A percentile compares a stretch with the other conserved stretches of the same genome.
Evolutionary conservation across 2,329 filamentous ascomycete genomes (phyloP).

Genomic region (Monosporascus cannonballus): DNA sequence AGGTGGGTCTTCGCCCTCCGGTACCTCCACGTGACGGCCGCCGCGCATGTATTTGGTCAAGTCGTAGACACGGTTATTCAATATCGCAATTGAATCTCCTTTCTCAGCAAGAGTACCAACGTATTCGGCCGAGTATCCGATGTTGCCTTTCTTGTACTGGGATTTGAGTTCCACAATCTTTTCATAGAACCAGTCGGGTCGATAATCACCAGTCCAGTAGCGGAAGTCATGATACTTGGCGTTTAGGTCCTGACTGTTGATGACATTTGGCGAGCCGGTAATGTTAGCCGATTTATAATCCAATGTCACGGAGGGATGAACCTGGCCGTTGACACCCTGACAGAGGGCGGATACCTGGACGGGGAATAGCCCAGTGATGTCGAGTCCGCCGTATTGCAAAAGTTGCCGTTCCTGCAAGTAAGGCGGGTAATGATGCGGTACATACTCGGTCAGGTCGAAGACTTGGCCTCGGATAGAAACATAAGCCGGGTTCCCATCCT

Average conservation of each 20-base stretch:
- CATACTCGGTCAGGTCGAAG: conserved; percentile 71
- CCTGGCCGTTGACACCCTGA: conserved; percentile 61
- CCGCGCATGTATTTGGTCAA: conserved; percentile 76
- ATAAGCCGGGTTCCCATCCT: conserved; percentile 58
- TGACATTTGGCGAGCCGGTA: conserved; percentile 57
- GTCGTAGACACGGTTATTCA: conserved; percentile 80
- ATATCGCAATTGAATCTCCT: conserved; percentile 65
- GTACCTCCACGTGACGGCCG: conserved; percentile 59
- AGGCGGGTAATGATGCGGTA: conserved; percentile 71
- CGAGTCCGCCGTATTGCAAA: conserved; percentile 76
- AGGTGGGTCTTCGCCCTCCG: conserved; percentile 43
- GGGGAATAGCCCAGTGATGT: conserved; percentile 86
- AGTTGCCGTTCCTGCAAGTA: conserved; percentile 56
- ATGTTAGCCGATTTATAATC: conserved; percentile 77
- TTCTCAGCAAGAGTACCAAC: conserved; percentile 62
- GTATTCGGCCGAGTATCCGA: conserved; percentile 78
- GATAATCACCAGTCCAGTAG: conserved; percentile 70
- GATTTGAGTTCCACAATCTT: conserved; percentile 72
- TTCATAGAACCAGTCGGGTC: conserved; percentile 89
- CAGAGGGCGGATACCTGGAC: conserved; percentile 92
- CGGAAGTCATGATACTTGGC: conserved; percentile 89
- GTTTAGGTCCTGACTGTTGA: conserved; percentile 65
- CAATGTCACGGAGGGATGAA: conserved; percentile 69
- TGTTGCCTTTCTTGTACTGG: conserved; percentile 77
- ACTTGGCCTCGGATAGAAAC: conserved; percentile 84